Conservation (phyloP, 1,284 basidiomycete species). For the Malassezia cuniculi region DNA sequence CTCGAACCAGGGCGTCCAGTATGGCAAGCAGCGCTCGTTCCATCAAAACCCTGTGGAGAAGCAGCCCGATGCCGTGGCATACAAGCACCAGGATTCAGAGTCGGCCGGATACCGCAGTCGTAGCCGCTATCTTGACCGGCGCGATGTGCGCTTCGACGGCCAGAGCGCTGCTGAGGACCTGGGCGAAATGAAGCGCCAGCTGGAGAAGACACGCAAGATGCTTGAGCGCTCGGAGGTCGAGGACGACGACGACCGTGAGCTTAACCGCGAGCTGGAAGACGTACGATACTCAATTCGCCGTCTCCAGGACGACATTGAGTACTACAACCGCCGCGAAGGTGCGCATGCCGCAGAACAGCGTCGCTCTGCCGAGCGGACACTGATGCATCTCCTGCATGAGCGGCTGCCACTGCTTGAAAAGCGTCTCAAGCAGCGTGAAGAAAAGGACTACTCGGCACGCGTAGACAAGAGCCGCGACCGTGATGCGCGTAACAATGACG, state of each 20-base stretch:
- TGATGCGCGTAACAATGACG: constrained; percentile 71
- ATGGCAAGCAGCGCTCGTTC: constrained; percentile 61
- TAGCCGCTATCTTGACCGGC: constrained; percentile 74
- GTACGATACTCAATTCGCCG: constrained; percentile 72
- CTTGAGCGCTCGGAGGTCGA: constrained; percentile 66
- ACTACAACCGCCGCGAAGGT: constrained; percentile 64
- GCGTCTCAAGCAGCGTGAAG: constrained; percentile 67
- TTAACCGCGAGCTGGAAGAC: constrained; percentile 80
- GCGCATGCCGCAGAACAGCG: constrained; percentile 63
- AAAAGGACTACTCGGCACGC: constrained; percentile 56
- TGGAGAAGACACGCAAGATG: constrained; percentile 68
- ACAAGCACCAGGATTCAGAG: constrained; percentile 62
- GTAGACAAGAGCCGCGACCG: constrained; percentile 54
- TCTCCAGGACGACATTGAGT: constrained; percentile 85
- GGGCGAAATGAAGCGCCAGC: constrained; percentile 70
- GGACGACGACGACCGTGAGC: constrained; percentile 57
- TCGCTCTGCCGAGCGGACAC: constrained; percentile 73
- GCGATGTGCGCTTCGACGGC: constrained; percentile 63
- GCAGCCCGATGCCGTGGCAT: constrained; percentile 68
- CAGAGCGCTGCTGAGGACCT: constrained; percentile 58
- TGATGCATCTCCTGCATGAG: constrained; percentile 77
- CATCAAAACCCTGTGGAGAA: constrained; percentile 48
- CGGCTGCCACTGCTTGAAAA: constrained; percentile 79
- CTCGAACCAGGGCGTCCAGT: constrained; percentile 42
- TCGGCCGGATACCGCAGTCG: constrained; percentile 64